phyloP scores from a whole-genome alignment of 2,329 filamentous ascomycete species.

The Trichoderma koningii region DNA sequence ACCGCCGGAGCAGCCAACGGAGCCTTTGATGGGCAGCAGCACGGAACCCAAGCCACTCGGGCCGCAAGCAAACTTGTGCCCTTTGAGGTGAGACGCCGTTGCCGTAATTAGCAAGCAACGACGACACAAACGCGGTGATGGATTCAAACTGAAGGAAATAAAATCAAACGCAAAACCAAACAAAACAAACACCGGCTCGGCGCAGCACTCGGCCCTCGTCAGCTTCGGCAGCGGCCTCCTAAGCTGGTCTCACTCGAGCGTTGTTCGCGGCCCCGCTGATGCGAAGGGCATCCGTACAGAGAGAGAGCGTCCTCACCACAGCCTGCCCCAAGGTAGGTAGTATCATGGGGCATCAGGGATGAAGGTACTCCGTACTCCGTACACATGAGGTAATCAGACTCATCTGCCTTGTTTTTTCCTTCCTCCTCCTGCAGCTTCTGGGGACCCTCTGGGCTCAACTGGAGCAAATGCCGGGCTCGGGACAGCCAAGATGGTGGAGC shows the following conservation, averaged over 20 bases:
- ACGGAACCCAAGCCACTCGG: not conserved
- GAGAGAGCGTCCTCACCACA: not conserved
- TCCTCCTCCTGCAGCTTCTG: constrained; percentile 5
- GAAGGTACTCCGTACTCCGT: not conserved
- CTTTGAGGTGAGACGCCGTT: not conserved
- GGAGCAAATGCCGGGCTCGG: constrained; percentile 8
- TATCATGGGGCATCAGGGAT: not conserved
- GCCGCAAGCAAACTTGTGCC: no score
- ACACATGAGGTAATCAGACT: not conserved
- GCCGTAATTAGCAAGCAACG: not conserved
- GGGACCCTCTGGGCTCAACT: constrained; percentile 2
- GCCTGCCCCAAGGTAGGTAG: not conserved
- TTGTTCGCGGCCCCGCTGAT: not conserved
- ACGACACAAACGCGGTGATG: not conserved
- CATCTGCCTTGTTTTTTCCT: constrained; percentile 18
- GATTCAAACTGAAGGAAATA: not conserved
- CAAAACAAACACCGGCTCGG: not conserved
- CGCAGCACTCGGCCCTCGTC: not conserved
- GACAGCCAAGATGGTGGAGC: constrained; percentile 14
- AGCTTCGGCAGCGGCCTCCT: not conserved
- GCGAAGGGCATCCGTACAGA: not conserved
- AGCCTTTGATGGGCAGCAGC: not conserved
- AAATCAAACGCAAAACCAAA: not conserved
- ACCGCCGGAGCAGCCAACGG: not conserved
- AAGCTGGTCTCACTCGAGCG: constrained; percentile 14